phyloP scores from a whole-genome alignment of 352 stramenopile genomes.

The Globisporangium perplexum region DNA sequence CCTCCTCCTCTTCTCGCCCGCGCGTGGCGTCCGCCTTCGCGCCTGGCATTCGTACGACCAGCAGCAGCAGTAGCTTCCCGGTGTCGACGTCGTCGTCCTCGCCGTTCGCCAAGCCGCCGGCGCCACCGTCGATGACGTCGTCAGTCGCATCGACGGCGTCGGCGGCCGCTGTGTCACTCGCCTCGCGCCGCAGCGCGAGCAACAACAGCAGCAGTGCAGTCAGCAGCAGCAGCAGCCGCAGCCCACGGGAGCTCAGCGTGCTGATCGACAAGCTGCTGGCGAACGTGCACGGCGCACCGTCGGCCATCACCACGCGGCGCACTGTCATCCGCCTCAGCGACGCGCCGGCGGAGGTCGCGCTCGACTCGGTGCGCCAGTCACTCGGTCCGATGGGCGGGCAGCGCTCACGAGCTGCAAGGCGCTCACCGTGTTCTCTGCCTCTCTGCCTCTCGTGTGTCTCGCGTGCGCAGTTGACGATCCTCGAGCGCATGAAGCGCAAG shows the following conservation, averaged over 20 bases:
- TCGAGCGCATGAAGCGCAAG: slow-evolving; percentile 79
- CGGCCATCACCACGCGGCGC: slow-evolving; percentile 48
- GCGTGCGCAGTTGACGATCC: slow-evolving; percentile 39
- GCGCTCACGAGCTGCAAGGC: too few species aligned
- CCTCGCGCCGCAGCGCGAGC: slow-evolving; percentile 17
- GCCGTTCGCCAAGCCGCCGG: slow-evolving; percentile 11
- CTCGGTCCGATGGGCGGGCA: too few species aligned
- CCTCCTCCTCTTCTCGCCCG: neutral
- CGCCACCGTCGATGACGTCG: slow-evolving; percentile 5
- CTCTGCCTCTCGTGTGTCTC: too few species aligned
- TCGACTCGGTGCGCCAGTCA: slow-evolving; percentile 27
- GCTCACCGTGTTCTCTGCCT: too few species aligned
- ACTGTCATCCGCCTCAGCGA: slow-evolving; percentile 56
- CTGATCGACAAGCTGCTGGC: slow-evolving; percentile 49
- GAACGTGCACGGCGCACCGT: slow-evolving; percentile 47
- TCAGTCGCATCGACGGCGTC: slow-evolving; percentile 16
- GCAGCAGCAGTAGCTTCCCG: neutral
- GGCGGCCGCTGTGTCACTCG: slow-evolving; percentile 22
- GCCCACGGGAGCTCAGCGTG: slow-evolving; percentile 32
- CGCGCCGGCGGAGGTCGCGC: slow-evolving; percentile 13
- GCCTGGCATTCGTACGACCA: neutral
- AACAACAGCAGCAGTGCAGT: slow-evolving; percentile 11
- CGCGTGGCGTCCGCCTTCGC: neutral
- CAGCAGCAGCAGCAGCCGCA: slow-evolving; percentile 14
- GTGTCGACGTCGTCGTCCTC: slow-evolving; percentile 3